Evolutionary conservation across 768 basidiomycete genomes (phyloP), one percentile per base, ranked within the genome.

Genomic region (Grammothele lineata): DNA sequence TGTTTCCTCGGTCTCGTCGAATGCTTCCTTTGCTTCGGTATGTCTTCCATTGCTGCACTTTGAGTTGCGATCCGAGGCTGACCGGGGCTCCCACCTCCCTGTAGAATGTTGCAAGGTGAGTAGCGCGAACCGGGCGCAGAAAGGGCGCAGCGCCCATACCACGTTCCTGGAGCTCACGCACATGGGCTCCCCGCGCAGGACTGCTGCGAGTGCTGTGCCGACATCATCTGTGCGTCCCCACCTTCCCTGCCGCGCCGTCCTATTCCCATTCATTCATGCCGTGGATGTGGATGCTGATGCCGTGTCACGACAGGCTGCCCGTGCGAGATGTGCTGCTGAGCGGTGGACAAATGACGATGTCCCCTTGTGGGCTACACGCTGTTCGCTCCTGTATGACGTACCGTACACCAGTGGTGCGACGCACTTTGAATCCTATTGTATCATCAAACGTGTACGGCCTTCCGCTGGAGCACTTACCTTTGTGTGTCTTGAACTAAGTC

Each of bases 21-120:
- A 23, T 85, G 83, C 60, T 87, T 86, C 75, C 56, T 88, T 19
- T 87, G 85, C 67, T 87, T 78, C 61, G 85, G 82, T 83, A 53
- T 56, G 82, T 64, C 19, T 34, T 35, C 34, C 14, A 21, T 24
- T 39, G 11, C 18, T 44, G 18, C 15, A 24, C 19, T 22, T 7
- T 39, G 24, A 18, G 15, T 5, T 21, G 12, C n/a, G 26, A n/a
- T n/a, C n/a, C n/a, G 17, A 6, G 18, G 8, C 26, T n/a, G 19
- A 40, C 47, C 40, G 40, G 39, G 25, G 21, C 27, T 32, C 25
- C 1, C 18, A 9, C n/a, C n/a, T n/a, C 19, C n/a, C 17, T 47
- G 43, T 48, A 85, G 83, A 86, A 59, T 83, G 82, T 51, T 87
- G 82, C 74, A 82, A 85, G 75, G 83, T 85, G 54, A 37, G 70